Evolutionary conservation across 106 monocot genomes (phyloP).

Genomic region (Phalaenopsis equestris): DNA sequence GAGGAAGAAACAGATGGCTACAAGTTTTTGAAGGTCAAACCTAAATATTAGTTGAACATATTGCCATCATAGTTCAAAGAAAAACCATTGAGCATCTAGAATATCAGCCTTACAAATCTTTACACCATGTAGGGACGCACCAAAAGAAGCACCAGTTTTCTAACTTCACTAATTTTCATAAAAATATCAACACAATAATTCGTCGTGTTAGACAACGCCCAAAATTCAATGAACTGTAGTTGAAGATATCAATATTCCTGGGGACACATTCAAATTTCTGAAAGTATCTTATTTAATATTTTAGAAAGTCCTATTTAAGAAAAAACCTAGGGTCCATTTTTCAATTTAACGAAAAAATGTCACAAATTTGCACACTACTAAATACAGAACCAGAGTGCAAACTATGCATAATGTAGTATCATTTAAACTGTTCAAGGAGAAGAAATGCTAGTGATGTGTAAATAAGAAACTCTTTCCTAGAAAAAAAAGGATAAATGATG

Average conservation of each 20-base stretch:
- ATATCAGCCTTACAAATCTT: background rate
- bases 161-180: background rate
- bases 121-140: background rate
- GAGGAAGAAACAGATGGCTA: background rate
- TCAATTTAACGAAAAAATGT: background rate
- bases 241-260: background rate
- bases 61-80: background rate
- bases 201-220: background rate
- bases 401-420: background rate
- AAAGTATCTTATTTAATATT: background rate
- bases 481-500: background rate
- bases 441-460: background rate
- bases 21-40: background rate
- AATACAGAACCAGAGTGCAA: background rate
- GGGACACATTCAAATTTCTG: background rate
- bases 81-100: background rate
- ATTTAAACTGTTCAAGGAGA: background rate
- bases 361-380: background rate
- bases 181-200: background rate
- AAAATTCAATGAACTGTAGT: background rate
- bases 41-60: background rate
- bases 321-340: background rate
- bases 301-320: background rate
- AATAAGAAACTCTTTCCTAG: background rate
- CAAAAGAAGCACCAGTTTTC: background rate